Evolutionary conservation across 495 filamentous ascomycete genomes (phyloP).

Genomic region (Elaphomyces granulatus): DNA sequence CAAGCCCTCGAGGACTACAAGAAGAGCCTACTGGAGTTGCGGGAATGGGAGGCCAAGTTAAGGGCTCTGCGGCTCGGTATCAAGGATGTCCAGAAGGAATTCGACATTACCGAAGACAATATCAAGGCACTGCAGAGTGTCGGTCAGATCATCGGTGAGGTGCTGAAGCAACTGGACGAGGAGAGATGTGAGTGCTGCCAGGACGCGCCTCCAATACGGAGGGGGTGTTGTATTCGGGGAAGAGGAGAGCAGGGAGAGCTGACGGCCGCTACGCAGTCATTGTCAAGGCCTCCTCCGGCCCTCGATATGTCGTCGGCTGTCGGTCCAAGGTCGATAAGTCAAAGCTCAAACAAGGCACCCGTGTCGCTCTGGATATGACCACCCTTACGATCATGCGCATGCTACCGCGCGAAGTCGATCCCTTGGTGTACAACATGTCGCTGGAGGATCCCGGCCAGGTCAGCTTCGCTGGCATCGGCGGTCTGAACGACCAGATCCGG

Average conservation of each 20-base stretch:
- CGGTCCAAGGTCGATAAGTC: conserved; percentile 93
- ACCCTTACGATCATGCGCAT: conserved; percentile 99
- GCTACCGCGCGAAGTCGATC: conserved; percentile 96
- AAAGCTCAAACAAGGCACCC: conserved; percentile 95
- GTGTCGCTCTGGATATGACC: conserved; percentile 98
- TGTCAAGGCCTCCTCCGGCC: conserved; percentile 89
- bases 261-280: conserved; percentile 45
- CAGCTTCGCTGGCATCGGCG: conserved; percentile 97
- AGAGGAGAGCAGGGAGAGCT: too few relatives aligned
- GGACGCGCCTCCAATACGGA: too few relatives aligned
- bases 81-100: conserved; percentile 87
- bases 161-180: conserved; percentile 96
- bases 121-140: conserved; percentile 99
- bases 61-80: conserved; percentile 85
- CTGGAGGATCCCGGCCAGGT: conserved; percentile 95
- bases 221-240: too few relatives aligned
- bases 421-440: conserved; percentile 99
- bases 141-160: conserved; percentile 97
- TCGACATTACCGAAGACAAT: conserved; percentile 95
- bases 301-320: conserved; percentile 96
- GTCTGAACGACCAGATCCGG: conserved; percentile 96
- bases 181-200: conserved; percentile 94
- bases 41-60: conserved; percentile 97
- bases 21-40: conserved; percentile 82
- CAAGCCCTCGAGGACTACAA: conserved; percentile 82